Base-by-base conservation (phyloP, 2,329 filamentous ascomycete genomes). In the Raffaelea albimanens region DNA sequence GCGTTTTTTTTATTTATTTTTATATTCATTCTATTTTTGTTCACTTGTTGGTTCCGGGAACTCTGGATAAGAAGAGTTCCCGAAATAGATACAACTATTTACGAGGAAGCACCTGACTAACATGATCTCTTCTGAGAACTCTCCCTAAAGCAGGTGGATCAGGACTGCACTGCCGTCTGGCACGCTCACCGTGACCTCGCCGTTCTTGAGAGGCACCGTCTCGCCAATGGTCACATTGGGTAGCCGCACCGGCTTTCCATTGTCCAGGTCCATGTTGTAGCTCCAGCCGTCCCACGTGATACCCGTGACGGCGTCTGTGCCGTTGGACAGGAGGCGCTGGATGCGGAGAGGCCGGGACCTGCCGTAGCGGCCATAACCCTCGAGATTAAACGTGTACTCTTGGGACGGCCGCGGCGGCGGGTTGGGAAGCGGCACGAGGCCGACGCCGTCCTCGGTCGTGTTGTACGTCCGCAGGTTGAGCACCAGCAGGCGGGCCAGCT, bases 381-480 rank as follows among this genome's bases (percentile, higher is more conserved):
- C 25, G 7, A 29, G 25, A 13, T 13, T 7, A 46, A 79, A 69
- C 3, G 53, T 62, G 50, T 76, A 78, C 19, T 54, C 60, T 44
- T 57, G 60, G 14, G 52, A 55, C 16, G 58, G 61, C 10, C 70
- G 59, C n/a, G 57, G 46, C 9, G 38, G 51, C 2, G 49, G 61
- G 47, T 47, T 19, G 1, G 49, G 41, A 9, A 56, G 51, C 42
- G 50, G 39, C 2, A 57, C 58, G 2, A 56, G 52, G 0, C 60
- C 61, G 0, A 63, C 63, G 41, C 69, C 69, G 55, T 63, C 61
- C n/a, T 66, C 56, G 1, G 74, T 77, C 51, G 75, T 79, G 58
- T 83, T 83, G 61, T 79, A 81, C 49, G 68, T 64, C 40, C 66
- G 64, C 65, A 83, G 62, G 57, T 83, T 82, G 49, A 84, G 59